phyloP scores from a whole-genome alignment of 108 stramenopile genomes.

The Conticribra guillardii region DNA sequence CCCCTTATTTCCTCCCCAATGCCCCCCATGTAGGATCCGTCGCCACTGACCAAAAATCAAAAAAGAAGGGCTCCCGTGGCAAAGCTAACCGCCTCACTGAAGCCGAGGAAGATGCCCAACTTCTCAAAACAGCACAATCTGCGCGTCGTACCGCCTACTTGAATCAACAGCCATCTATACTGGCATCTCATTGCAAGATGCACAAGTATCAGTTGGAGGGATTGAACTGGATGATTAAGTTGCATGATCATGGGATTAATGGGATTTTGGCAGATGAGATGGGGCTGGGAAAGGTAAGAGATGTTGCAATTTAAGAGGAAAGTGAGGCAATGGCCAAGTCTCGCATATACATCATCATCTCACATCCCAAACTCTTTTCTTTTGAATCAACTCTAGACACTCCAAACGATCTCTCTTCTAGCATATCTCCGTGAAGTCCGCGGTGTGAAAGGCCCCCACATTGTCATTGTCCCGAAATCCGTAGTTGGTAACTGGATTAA shows the following conservation, averaged over 20 bases:
- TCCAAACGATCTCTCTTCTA: constrained; percentile 94
- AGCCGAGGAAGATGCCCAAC: constrained; percentile 95
- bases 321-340: too few relatives aligned
- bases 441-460: constrained; percentile 92
- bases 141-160: constrained; percentile 87
- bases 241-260: constrained; percentile 98
- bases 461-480: constrained; percentile 96
- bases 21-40: constrained; percentile 62
- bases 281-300: constrained; percentile 78
- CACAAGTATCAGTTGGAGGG: constrained; percentile 98
- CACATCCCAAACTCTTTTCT: too few relatives aligned
- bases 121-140: constrained; percentile 89
- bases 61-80: constrained; percentile 62
- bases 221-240: constrained; percentile 98
- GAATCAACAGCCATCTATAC: constrained; percentile 84
- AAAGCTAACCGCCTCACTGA: constrained; percentile 91
- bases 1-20: not conserved
- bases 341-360: too few relatives aligned
- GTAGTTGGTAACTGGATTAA: constrained; percentile 98
- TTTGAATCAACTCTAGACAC: too few relatives aligned
- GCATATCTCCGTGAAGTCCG: constrained; percentile 91
- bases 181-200: constrained; percentile 89
- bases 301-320: too few relatives aligned
- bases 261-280: constrained; percentile 99
- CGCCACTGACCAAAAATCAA: constrained; percentile 45